A percentile compares a stretch with the other conserved stretches of the same genome.
phyloP scores from a whole-genome alignment of 2,329 filamentous ascomycete species.

The Trichoderma oligosporum region DNA sequence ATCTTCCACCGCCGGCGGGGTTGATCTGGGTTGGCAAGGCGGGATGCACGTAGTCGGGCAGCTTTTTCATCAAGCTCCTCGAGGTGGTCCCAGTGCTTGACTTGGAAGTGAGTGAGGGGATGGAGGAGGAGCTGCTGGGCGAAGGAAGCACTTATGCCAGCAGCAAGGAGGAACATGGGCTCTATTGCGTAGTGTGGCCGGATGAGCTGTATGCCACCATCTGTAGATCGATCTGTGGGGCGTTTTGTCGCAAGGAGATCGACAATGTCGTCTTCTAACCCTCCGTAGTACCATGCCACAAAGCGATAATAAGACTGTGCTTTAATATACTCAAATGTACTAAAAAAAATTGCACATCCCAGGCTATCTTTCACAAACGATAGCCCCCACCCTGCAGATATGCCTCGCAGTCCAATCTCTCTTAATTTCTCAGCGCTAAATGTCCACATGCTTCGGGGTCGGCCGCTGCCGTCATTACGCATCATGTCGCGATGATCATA shows the following conservation, averaged over 20 bases:
- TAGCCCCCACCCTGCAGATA: conserved; percentile 70
- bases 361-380: conserved; percentile 66
- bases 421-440: conserved; percentile 61
- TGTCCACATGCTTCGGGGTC: conserved; percentile 65
- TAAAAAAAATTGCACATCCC: conserved; percentile 69
- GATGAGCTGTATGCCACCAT: conserved; percentile 49
- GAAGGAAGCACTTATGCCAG: conserved; percentile 65
- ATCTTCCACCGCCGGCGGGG: conserved; percentile 46
- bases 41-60: conserved; percentile 41
- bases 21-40: conserved; percentile 31
- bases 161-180: conserved; percentile 65
- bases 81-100: conserved; percentile 68
- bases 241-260: conserved; percentile 47
- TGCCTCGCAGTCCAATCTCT: conserved; percentile 68
- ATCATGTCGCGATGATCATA: conserved; percentile 58
- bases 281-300: conserved; percentile 66
- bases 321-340: conserved; percentile 72
- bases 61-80: conserved; percentile 66
- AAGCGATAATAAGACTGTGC: conserved; percentile 68
- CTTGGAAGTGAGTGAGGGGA: conserved; percentile 66
- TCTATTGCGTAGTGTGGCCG: conserved; percentile 72
- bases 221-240: conserved; percentile 29
- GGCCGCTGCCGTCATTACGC: conserved; percentile 38
- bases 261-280: conserved; percentile 49
- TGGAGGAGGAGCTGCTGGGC: conserved; percentile 67